Evolutionary conservation across 768 basidiomycete species (phyloP), one percentile per base, ranked within the genome.

Genomic region (Lactarius deliciosus): DNA sequence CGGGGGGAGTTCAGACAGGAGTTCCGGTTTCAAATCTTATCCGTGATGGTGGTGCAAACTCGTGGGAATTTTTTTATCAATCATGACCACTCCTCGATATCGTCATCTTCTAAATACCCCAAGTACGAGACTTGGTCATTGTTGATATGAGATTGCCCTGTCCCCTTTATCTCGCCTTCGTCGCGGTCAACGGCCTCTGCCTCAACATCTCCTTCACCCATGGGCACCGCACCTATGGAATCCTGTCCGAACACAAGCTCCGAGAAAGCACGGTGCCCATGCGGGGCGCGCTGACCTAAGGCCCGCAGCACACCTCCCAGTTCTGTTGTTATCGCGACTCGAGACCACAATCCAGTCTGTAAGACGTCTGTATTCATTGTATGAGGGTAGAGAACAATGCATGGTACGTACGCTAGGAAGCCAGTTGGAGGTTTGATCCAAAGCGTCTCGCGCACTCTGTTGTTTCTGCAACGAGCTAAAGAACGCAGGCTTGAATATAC

Each of bases 401-500:
- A 57, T 32, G 32, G 11, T 7, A 69, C 73, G 22, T 53, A 77
- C 76, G 63, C 59, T 63, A 16, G 79, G 75, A 20, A 90, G 75
- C 92, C 92, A 92, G 54, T 77, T 77, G 57, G 79, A 78, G 0
- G 85, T 82, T 69, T 85, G 83, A 61, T 80, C 77, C 41, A 91
- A 79, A 22, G 81, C 85, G 61, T 83, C 85, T 76, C 81, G 81
- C 5, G 86, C 86, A n/a, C 84, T 83, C 65, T 84, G 82, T 72
- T 86, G 84, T 72, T 78, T 81, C 34, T 78, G 77, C 16, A 87
- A 77, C 50, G 77, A 78, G 34, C 89, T 86, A 74, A 95, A 99
- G 78, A 91, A 94, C 36, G 86, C 85, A 3, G 94, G 92, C 77
- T 98, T 98, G 79, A 82, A 87, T 16, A 92, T 79, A 72, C 92